phyloP scores from a whole-genome alignment of 2,329 filamentous ascomycete genomes.

The Ophiostoma sp. region DNA sequence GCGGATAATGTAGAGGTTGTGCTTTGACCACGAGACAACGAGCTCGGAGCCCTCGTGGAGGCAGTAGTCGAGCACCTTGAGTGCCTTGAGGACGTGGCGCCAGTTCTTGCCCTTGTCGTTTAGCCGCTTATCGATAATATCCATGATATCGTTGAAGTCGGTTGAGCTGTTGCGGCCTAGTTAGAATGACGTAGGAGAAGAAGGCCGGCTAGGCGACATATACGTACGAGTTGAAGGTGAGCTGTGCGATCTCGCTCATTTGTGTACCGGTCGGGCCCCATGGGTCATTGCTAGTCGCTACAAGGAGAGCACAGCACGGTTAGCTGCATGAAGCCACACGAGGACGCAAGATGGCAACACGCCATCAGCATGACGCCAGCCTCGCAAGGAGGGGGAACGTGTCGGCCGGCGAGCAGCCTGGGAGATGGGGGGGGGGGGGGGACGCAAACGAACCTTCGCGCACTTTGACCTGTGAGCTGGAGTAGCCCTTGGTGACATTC shows the following conservation, averaged over 20 bases:
- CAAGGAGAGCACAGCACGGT: neutral
- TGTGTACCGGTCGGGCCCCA: conserved; percentile 97
- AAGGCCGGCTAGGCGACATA: neutral
- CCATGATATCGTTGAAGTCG: conserved; percentile 99
- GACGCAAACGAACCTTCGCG: conserved; percentile 68
- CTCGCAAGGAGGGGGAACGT: neutral
- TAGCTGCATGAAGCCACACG: conserved; percentile 14
- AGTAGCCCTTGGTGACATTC: conserved; percentile 99
- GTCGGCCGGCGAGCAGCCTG: no score
- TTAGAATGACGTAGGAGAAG: conserved; percentile 4
- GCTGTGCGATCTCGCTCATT: conserved; percentile 96
- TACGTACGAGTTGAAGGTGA: conserved; percentile 93
- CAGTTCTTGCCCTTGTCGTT: conserved; percentile 99
- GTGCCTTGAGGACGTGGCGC: conserved; percentile 93
- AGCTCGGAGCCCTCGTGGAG: conserved; percentile 94
- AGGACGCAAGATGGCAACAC: neutral
- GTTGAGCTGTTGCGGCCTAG: conserved; percentile 57
- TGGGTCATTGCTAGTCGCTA: conserved; percentile 96
- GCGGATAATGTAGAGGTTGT: conserved; percentile 99
- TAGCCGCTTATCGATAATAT: conserved; percentile 97
- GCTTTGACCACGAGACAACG: conserved; percentile 94
- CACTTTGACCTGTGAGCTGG: conserved; percentile 93
- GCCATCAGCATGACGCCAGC: neutral
- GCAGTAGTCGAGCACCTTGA: conserved; percentile 97
- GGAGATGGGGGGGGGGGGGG: no score